These are phyloP conservation scores for Venturia effusa DNA, from an alignment of 2,329 filamentous ascomycete genomes.

Conservation along the genomic window DNA sequence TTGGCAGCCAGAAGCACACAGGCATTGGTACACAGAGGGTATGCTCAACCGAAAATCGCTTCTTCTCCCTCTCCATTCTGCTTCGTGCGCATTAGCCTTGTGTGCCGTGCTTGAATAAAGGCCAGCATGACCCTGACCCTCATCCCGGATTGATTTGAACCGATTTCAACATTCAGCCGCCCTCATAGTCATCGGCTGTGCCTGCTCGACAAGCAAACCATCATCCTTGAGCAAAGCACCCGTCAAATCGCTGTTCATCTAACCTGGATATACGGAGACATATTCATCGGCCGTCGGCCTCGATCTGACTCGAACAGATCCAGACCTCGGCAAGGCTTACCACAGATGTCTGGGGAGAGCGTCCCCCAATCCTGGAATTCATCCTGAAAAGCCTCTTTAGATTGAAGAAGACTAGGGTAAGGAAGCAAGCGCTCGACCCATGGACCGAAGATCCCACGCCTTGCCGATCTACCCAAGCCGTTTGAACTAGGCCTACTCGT, in stretches of 20 bases:
- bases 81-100: slow-evolving; percentile 5
- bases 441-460: slow-evolving; percentile 6
- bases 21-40: neutral
- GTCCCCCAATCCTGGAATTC: slow-evolving; percentile 10
- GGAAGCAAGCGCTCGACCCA: slow-evolving; percentile 6
- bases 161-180: slow-evolving; percentile 9
- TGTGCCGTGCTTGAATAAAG: slow-evolving; percentile 9
- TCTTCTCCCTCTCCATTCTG: neutral
- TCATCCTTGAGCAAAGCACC: neutral
- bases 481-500: neutral
- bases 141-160: neutral
- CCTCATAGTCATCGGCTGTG: slow-evolving; percentile 4
- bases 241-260: neutral
- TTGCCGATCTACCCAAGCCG: slow-evolving; percentile 2
- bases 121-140: slow-evolving; percentile 9
- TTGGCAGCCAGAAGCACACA: neutral
- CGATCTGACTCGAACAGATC: neutral
- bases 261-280: neutral
- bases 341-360: slow-evolving; percentile 5
- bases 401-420: slow-evolving; percentile 6
- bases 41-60: neutral
- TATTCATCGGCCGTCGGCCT: neutral
- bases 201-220: neutral
- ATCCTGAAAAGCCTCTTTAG: slow-evolving; percentile 6
- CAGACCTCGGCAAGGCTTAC: neutral